Conservation (phyloP, 331 rosid species). For the Erythrophleum ivorense region DNA sequence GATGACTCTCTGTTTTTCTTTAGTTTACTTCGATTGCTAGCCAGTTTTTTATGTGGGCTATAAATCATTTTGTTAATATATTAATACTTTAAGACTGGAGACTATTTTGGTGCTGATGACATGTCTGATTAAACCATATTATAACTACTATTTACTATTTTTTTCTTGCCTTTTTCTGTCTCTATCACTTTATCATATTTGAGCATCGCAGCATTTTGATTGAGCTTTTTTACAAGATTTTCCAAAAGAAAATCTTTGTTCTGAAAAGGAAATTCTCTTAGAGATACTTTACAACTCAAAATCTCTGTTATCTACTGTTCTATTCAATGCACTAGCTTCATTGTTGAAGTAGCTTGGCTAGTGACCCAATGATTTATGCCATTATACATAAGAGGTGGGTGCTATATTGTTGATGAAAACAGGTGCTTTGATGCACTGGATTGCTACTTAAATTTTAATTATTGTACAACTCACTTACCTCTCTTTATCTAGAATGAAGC, state of each 20-base stretch:
- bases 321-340: constrained; percentile 18
- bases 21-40: background rate
- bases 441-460: constrained; percentile 27
- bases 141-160: background rate
- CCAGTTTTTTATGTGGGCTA: background rate
- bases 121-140: background rate
- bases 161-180: background rate
- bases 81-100: background rate
- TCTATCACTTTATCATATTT: background rate
- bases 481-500: constrained; percentile 63
- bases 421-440: constrained; percentile 2
- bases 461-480: constrained; percentile 25
- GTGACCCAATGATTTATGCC: constrained; percentile 20
- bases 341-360: constrained; percentile 7
- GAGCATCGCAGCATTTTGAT: background rate
- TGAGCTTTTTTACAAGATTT: background rate
- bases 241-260: constrained; percentile 8
- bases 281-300: constrained; percentile 17
- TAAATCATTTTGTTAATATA: background rate
- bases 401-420: constrained; percentile 21
- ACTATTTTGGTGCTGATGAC: background rate
- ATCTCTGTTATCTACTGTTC: constrained; percentile 3
- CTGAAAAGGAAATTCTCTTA: background rate
- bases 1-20: background rate
- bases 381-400: constrained; percentile 13